Evolutionary conservation across 164 flowering plant genomes (phyloP), one percentile per base, ranked within the genome.

Genomic region (Dillenia turbinata): DNA sequence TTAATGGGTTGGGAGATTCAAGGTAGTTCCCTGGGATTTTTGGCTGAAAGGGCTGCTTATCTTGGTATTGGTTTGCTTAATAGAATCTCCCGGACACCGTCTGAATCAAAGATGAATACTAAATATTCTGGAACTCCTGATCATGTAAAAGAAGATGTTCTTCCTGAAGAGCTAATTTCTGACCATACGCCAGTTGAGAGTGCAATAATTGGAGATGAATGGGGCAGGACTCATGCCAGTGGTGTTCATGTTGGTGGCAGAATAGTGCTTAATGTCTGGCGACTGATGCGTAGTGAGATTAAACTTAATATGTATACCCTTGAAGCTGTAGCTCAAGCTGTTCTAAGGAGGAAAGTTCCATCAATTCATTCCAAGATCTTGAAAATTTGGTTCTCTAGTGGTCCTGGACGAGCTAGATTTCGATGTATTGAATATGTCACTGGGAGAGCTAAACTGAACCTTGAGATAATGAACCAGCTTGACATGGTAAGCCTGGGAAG

Each of bases 191-290:
- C 53, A 47, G 48, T 73, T 50, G 88, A 77, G 49, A 78, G 80
- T 68, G 73, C 79, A 55, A 65, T 88, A 67, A 85, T 92, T 74
- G 92, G 78, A 56, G 99, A 95, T 80, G 97, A 95, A 69, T 95
- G 99, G 99, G 99, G 99, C 12, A 79, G 99, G 55, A 95, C 97
- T 45, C 99, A 95, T 82, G 97, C 90, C 1, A 92, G 99, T 73
- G 99, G 99, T 56, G 77, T 95, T 57, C 96, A 89, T 76, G 96
- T 92, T 66, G 84, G 85, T 75, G 99, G 99, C 60, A 82, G 99
- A 76, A 75, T 89, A 76, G 92, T 94, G 55, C 93, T 91, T 49
- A 94, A 94, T 74, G 61, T 91, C 62, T 94, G 99, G 97, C 69
- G 99, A 61, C 69, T 94, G 66, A 83, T 91, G 89, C 93, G 89